phyloP scores from a whole-genome alignment of 768 basidiomycete species.

The Paxillus rubicundulus region DNA sequence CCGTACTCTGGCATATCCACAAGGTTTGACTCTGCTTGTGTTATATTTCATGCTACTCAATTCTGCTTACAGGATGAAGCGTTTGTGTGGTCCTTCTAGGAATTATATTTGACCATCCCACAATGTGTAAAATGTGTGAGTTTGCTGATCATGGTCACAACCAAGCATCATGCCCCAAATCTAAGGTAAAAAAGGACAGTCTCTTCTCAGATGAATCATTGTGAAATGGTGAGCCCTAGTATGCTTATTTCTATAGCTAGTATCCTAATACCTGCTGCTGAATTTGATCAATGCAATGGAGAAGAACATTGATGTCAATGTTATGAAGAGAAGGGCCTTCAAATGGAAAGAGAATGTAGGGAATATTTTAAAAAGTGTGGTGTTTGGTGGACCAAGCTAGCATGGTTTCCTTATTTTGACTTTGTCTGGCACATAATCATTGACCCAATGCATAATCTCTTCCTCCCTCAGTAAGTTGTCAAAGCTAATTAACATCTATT shows the following conservation, averaged over 20 bases:
- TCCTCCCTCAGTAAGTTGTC: too few species aligned
- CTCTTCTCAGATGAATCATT: slow-evolving; percentile 14
- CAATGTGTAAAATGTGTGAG: slow-evolving; percentile 26
- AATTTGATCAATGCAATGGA: neutral
- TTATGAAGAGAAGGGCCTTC: neutral
- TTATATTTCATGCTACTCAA: too few species aligned
- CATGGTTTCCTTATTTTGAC: too few species aligned
- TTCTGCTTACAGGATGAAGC: slow-evolving; percentile 17
- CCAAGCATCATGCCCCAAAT: slow-evolving; percentile 24
- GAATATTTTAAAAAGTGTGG: too few species aligned
- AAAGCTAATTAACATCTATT: too few species aligned
- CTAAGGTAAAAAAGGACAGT: slow-evolving; percentile 14
- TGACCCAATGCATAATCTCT: too few species aligned
- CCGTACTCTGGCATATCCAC: slow-evolving; percentile 12
- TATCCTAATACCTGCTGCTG: too few species aligned
- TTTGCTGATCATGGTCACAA: slow-evolving; percentile 27
- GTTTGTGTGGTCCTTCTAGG: slow-evolving; percentile 25
- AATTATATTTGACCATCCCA: slow-evolving; percentile 28
- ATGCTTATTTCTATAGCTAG: too few species aligned
- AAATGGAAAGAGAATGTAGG: too few species aligned
- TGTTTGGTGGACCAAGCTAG: too few species aligned
- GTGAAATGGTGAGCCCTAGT: slow-evolving; percentile 13
- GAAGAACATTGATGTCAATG: slow-evolving; percentile 11
- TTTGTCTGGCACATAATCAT: too few species aligned
- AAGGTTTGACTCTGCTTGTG: too few species aligned